These are phyloP conservation scores for Suillus discolor DNA, from an alignment of 768 basidiomycete genomes.

Conservation along the genomic window DNA sequence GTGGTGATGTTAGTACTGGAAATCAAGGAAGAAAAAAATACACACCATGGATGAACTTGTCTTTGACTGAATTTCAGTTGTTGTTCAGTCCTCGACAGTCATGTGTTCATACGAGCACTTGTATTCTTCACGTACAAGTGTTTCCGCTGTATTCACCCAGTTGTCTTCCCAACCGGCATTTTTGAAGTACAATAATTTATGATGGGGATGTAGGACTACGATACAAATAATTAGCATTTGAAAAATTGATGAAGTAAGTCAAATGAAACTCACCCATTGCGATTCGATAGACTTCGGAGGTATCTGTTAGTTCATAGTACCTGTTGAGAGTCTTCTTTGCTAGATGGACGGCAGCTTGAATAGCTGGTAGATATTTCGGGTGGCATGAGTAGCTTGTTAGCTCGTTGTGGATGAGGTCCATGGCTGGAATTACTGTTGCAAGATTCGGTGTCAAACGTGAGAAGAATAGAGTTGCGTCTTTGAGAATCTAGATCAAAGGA, in stretches of 20 bases:
- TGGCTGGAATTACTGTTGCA: constrained; percentile 11
- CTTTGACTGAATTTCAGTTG: constrained; percentile 2
- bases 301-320: constrained; percentile 29
- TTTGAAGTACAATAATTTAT: constrained; percentile 33
- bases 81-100: neutral
- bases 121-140: constrained; percentile 25
- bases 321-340: constrained; percentile 1
- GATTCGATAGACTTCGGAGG: constrained; percentile 26
- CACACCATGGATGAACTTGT: constrained; percentile 3
- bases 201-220: constrained; percentile 31
- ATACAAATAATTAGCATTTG: constrained; percentile 1
- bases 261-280: constrained; percentile 26
- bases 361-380: constrained; percentile 17
- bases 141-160: constrained; percentile 30
- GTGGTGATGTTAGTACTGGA: neutral
- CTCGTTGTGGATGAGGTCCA: constrained; percentile 32
- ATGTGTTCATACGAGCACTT: neutral
- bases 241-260: neutral
- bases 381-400: constrained; percentile 13
- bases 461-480: constrained; percentile 30
- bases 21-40: constrained; percentile 3
- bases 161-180: constrained; percentile 23
- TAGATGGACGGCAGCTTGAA: constrained; percentile 14
- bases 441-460: constrained; percentile 22
- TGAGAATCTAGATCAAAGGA: constrained; percentile 18